Evolutionary conservation across 805 yeast species (phyloP), one percentile per base, ranked within the genome.

Genomic region (Schwanniomyces yamadae): DNA sequence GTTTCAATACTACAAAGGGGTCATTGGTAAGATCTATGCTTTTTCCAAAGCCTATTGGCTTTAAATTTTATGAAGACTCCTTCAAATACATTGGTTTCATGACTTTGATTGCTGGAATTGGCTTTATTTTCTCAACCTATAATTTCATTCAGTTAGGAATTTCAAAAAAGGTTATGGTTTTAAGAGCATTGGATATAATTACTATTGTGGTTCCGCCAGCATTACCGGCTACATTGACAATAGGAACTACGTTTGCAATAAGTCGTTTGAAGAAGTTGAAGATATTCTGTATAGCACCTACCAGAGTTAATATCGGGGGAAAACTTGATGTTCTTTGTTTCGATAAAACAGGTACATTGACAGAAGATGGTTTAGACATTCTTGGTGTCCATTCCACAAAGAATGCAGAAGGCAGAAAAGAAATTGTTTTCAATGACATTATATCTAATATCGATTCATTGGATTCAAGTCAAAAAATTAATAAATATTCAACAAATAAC

Each of bases 121-220:
- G 99, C 0, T 93, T 93, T 52, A 65, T 82, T 3, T 75, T 85
- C 42, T 87, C 95, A 27, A 86, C 96, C 2, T 68, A 82, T 44
- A 86, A 88, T 53, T 93, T 93, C 57, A 73, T 91, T 41, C 69
- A 77, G 48, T 62, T 93, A 42, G 93, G 95, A 0, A 59, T 93
- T 24, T 80, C 83, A 4, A 74, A 75, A 42, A 70, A 70, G 31
- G 61, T 83, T 23, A 91, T 93, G 69, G 71, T 90, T 5, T 66
- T 93, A 37, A 75, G 99, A 48, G 98, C 98, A 0, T 67, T 93
- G 37, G 99, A 93, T 63, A 77, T 93, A 34, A 83, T 93, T 36
- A 93, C 99, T 0, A 89, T 93, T 56, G 99, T 93, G 5, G 96
- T 93, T 1, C 99, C 99, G 1, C 99, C 99, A 1, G 99, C 99